phyloP scores from a whole-genome alignment of 2,329 filamentous ascomycete species.

The Penicillium crustosum region DNA sequence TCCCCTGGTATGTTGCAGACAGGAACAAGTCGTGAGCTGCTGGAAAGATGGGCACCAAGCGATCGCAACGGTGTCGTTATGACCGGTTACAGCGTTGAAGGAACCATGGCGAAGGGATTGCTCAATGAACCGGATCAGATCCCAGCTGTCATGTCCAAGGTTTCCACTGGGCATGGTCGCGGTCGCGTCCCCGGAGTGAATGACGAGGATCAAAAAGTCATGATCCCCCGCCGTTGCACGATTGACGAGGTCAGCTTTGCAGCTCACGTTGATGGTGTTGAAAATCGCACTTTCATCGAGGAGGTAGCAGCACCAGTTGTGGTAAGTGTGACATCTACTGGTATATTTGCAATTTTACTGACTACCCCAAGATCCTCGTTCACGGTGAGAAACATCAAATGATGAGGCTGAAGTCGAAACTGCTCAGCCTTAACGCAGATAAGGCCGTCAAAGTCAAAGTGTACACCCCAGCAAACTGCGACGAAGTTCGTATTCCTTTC shows the following conservation, averaged over 20 bases:
- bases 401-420: conserved; percentile 92
- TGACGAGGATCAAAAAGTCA: conserved; percentile 76
- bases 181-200: conserved; percentile 62
- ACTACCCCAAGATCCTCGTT: conserved; percentile 71
- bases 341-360: neutral
- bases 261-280: conserved; percentile 91
- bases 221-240: conserved; percentile 89
- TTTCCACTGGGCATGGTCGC: conserved; percentile 52
- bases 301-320: conserved; percentile 90
- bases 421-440: conserved; percentile 84
- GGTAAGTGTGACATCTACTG: conserved; percentile 56
- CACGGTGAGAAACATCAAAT: conserved; percentile 98
- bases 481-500: conserved; percentile 92
- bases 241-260: conserved; percentile 95
- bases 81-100: conserved; percentile 96
- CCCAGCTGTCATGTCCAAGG: conserved; percentile 83
- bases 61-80: conserved; percentile 98
- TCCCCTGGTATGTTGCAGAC: conserved; percentile 98
- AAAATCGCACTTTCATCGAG: conserved; percentile 96
- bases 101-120: conserved; percentile 95
- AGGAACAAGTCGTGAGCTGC: conserved; percentile 84
- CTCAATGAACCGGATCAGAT: conserved; percentile 95
- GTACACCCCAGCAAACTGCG: conserved; percentile 90
- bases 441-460: conserved; percentile 84
- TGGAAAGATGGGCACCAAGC: conserved; percentile 94